Percentiles rank a stretch among this genome's conserved stretches.
These are phyloP conservation scores for Fusarium penzigii DNA, from an alignment of 2,329 filamentous ascomycete genomes.

Conservation along the genomic window DNA sequence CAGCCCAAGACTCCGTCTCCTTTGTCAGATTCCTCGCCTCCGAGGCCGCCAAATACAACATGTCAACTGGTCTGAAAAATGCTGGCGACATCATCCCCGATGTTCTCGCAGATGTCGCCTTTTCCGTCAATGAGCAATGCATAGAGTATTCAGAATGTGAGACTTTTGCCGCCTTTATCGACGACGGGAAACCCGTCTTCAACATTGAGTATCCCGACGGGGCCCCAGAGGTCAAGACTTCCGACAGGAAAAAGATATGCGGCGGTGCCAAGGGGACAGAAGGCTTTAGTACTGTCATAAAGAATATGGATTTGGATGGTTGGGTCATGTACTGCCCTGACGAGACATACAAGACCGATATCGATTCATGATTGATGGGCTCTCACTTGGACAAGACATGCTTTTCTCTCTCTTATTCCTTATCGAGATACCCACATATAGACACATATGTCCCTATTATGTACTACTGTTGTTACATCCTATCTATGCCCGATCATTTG, in stretches of 20 bases:
- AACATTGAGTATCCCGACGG: slow-evolving; percentile 70
- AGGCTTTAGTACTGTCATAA: slow-evolving; percentile 65
- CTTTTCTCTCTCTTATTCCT: too few relatives aligned
- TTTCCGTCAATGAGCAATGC: slow-evolving; percentile 72
- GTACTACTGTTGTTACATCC: too few relatives aligned
- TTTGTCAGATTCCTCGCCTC: slow-evolving; percentile 62
- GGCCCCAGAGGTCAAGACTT: slow-evolving; percentile 39
- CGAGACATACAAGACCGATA: slow-evolving; percentile 29
- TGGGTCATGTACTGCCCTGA: slow-evolving; percentile 60
- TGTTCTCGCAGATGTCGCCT: slow-evolving; percentile 55
- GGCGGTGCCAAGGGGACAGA: slow-evolving; percentile 42
- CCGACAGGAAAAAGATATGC: slow-evolving; percentile 45
- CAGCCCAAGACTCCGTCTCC: slow-evolving; percentile 53
- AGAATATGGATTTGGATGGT: slow-evolving; percentile 63
- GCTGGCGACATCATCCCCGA: slow-evolving; percentile 58
- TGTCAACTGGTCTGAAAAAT: slow-evolving; percentile 71
- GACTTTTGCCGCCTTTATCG: slow-evolving; percentile 58
- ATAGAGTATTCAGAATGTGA: slow-evolving; percentile 60
- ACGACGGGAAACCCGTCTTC: slow-evolving; percentile 67
- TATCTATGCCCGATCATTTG: too few relatives aligned
- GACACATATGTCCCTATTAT: too few relatives aligned
- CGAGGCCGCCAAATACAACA: slow-evolving; percentile 52
- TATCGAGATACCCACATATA: too few relatives aligned
- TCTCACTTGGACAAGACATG: neutral
- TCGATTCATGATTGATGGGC: slow-evolving; percentile 9